phyloP scores from a whole-genome alignment of 2,329 filamentous ascomycete genomes.

The Epichloe gansuensis region DNA sequence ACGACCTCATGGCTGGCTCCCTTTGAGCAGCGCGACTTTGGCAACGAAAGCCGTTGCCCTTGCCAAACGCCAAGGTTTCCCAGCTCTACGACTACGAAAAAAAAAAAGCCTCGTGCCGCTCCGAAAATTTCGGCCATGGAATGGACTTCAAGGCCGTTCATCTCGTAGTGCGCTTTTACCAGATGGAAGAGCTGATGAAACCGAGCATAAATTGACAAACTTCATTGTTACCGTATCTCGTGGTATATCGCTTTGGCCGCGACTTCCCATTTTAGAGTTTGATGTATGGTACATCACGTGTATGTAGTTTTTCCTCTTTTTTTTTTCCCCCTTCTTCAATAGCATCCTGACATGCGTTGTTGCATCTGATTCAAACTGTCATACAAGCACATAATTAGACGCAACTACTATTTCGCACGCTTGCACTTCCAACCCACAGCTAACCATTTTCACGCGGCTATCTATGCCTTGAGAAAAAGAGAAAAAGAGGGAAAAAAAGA shows the following conservation, averaged over 20 bases:
- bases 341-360: no score
- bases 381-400: no score
- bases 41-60: slow-evolving; percentile 35
- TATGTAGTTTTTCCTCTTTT: no score
- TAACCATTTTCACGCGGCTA: background rate
- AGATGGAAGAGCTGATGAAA: slow-evolving; percentile 34
- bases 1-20: slow-evolving; percentile 41
- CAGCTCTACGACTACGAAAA: slow-evolving; percentile 24
- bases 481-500: fast-evolving
- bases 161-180: slow-evolving; percentile 42
- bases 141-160: slow-evolving; percentile 33
- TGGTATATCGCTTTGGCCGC: no score
- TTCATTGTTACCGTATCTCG: slow-evolving; percentile 41
- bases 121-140: slow-evolving; percentile 35
- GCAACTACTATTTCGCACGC: no score
- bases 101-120: slow-evolving; percentile 26
- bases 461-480: background rate
- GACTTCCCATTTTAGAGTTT: no score
- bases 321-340: no score
- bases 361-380: no score
- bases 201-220: slow-evolving; percentile 18
- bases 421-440: slow-evolving; percentile 20
- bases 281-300: no score
- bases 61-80: slow-evolving; percentile 30
- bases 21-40: slow-evolving; percentile 15